These are phyloP conservation scores for Cardamine resedifolia DNA, from an alignment of 345 rosid species.

Conservation along the genomic window DNA sequence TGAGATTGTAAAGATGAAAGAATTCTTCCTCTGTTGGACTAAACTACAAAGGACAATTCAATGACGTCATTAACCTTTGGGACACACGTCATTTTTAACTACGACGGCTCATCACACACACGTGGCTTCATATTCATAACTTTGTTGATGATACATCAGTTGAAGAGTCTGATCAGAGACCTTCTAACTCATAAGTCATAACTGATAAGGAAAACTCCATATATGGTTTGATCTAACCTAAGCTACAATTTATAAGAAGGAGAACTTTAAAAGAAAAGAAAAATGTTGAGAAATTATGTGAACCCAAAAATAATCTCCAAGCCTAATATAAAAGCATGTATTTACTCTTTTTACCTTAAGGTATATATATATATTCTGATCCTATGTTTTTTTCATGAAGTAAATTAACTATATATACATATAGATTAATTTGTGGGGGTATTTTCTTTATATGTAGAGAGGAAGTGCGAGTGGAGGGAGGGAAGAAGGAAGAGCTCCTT, in stretches of 20 bases:
- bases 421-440: neutral
- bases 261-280: neutral
- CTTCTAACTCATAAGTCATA: neutral
- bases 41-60: neutral
- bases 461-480: conserved; percentile 32
- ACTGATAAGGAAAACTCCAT: neutral
- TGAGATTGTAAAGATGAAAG: too few relatives aligned
- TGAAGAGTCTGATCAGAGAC: neutral
- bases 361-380: neutral
- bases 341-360: conserved; percentile 26
- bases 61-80: neutral
- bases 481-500: conserved; percentile 49
- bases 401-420: neutral
- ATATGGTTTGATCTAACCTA: neutral
- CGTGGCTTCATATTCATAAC: conserved; percentile 21
- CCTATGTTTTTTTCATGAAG: conserved; percentile 5
- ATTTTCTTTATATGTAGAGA: conserved; percentile 15
- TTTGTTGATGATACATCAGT: conserved; percentile 18
- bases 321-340: conserved; percentile 9
- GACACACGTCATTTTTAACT: neutral
- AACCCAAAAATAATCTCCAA: conserved; percentile 7
- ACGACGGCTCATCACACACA: neutral
- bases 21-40: too few relatives aligned
- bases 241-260: neutral
- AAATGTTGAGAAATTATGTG: conserved; percentile 24